Conservation (phyloP, 768 basidiomycete genomes). For the Pseudohyphozyma bogoriensis region DNA sequence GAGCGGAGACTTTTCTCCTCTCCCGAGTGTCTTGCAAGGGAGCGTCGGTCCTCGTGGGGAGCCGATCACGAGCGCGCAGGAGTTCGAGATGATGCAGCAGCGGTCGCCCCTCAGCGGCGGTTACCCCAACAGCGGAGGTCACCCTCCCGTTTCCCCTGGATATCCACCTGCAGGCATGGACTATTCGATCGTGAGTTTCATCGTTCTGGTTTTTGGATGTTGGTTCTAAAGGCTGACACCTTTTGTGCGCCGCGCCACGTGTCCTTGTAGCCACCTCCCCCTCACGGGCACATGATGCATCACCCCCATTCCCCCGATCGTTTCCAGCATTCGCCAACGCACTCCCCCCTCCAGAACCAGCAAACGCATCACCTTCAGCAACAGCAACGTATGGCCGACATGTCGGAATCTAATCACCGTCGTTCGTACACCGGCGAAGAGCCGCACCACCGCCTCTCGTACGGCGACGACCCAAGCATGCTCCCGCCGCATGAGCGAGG, state of each 20-base stretch:
- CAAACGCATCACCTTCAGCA: constrained; percentile 6
- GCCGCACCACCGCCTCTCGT: too few relatives aligned
- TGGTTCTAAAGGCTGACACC: neutral
- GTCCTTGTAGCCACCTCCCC: neutral
- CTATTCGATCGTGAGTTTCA: neutral
- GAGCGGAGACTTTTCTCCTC: neutral
- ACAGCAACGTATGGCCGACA: neutral
- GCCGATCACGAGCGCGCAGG: constrained; percentile 10
- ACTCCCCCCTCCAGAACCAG: neutral
- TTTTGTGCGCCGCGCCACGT: too few relatives aligned
- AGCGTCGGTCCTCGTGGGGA: neutral
- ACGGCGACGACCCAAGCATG: too few relatives aligned
- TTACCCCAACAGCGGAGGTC: neutral
- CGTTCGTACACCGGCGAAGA: too few relatives aligned
- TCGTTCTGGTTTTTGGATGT: neutral
- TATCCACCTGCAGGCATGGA: constrained; percentile 14
- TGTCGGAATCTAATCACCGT: too few relatives aligned
- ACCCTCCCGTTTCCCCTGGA: neutral
- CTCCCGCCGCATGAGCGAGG: too few relatives aligned
- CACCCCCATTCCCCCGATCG: constrained; percentile 2
- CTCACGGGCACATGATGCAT: neutral
- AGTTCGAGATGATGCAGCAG: constrained; percentile 21
- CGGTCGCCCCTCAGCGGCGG: constrained; percentile 1
- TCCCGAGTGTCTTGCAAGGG: neutral
- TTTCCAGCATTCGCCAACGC: neutral